phyloP scores from a whole-genome alignment of 1,284 basidiomycete genomes.

The Cryptococcus amylolentus region DNA sequence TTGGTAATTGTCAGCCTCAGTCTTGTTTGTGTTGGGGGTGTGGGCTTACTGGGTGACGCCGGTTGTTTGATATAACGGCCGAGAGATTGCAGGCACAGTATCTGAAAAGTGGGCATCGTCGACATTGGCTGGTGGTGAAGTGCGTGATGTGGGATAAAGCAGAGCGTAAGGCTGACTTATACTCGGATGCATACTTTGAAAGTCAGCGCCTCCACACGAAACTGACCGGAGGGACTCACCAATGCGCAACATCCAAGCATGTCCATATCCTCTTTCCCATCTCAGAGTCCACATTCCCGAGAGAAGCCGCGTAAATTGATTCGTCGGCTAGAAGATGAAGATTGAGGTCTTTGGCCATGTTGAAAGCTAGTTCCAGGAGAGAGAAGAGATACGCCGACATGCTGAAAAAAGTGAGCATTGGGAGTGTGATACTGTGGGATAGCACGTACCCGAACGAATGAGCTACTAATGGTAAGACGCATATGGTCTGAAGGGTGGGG shows the following conservation, averaged over 20 bases:
- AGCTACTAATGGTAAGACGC: too few relatives aligned
- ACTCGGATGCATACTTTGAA: neutral
- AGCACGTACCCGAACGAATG: too few relatives aligned
- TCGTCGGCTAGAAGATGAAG: conserved; percentile 12
- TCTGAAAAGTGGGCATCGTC: conserved; percentile 15
- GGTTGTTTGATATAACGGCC: conserved; percentile 9
- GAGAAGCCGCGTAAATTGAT: conserved; percentile 1
- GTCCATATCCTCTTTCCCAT: conserved; percentile 16
- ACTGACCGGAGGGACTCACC: conserved; percentile 3
- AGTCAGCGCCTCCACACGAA: neutral
- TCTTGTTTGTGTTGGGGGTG: too few relatives aligned
- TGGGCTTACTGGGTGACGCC: conserved; percentile 8
- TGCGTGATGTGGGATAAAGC: conserved; percentile 8
- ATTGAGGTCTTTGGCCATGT: conserved; percentile 1
- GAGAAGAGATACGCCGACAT: too few relatives aligned
- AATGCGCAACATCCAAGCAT: conserved; percentile 15
- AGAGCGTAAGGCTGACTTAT: conserved; percentile 15
- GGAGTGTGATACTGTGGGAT: too few relatives aligned
- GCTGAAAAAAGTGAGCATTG: too few relatives aligned
- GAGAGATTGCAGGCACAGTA: conserved; percentile 4
- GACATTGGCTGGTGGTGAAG: conserved; percentile 19
- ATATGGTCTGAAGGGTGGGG: too few relatives aligned
- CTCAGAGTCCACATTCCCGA: conserved; percentile 10
- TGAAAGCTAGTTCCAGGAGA: too few relatives aligned
- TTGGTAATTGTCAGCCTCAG: too few relatives aligned